These are phyloP conservation scores for Bryum argenteum DNA, from an alignment of 225 moss, liverwort and hornwort species.

Conservation along the genomic window DNA sequence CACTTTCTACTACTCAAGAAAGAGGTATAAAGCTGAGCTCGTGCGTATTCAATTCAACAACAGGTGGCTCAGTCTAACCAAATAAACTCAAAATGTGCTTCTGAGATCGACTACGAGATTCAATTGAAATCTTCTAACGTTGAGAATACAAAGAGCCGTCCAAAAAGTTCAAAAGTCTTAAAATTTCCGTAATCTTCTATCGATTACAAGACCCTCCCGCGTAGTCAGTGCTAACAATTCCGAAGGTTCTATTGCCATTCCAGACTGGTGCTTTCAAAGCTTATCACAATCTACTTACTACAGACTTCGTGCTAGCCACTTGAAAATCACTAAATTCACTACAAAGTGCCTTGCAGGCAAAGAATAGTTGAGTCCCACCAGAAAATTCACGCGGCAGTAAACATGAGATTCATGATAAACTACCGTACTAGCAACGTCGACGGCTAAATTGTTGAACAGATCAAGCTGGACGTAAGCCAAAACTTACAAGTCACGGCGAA, in stretches of 20 bases:
- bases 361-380: background rate
- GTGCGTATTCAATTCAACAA: background rate
- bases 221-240: too few species aligned
- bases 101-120: background rate
- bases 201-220: constrained; percentile 4
- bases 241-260: too few species aligned
- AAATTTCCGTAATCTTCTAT: background rate
- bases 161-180: background rate
- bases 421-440: constrained; percentile 3
- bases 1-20: background rate
- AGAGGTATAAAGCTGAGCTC: background rate
- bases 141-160: constrained; percentile 9
- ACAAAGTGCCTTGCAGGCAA: too few species aligned
- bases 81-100: background rate
- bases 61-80: background rate
- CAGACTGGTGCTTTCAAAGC: too few species aligned
- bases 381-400: constrained; percentile 6
- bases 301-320: too few species aligned
- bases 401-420: constrained; percentile 2
- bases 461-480: background rate
- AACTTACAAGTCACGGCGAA: background rate
- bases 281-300: too few species aligned
- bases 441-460: too few species aligned
- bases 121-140: constrained; percentile 11
- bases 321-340: too few species aligned